phyloP scores from a whole-genome alignment of 495 filamentous ascomycete genomes.

The Penicillium psychrofluorescens region DNA sequence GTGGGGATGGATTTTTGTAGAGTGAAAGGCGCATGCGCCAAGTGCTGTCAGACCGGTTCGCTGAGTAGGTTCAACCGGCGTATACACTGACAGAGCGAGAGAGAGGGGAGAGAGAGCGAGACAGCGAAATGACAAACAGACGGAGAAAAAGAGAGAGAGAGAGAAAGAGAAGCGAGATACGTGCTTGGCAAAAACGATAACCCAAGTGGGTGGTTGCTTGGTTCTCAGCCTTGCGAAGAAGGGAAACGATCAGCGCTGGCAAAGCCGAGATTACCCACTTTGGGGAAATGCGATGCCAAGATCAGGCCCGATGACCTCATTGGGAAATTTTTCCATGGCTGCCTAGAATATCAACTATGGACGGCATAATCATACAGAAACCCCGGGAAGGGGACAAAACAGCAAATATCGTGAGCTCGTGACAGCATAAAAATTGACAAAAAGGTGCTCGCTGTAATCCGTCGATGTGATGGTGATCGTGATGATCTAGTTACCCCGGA shows the following conservation, averaged over 20 bases:
- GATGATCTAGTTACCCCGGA: slow-evolving; percentile 53
- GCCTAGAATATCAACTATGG: no score
- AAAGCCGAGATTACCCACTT: not conserved
- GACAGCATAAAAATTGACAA: no score
- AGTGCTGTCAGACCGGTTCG: not conserved
- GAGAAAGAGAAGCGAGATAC: not conserved
- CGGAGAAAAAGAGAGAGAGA: not conserved
- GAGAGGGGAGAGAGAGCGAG: not conserved
- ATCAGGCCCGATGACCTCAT: not conserved
- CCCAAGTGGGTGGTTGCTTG: not conserved
- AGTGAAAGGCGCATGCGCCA: not conserved
- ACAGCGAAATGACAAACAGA: not conserved
- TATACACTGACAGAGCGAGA: not conserved
- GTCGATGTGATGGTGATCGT: no score
- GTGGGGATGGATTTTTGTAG: not conserved
- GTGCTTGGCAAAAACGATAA: not conserved
- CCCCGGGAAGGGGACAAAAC: no score
- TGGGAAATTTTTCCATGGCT: no score
- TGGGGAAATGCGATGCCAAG: not conserved
- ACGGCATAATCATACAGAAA: no score
- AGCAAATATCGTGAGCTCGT: no score
- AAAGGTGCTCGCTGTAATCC: no score
- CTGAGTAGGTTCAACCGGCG: not conserved
- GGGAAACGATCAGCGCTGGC: not conserved
- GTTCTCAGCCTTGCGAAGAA: slow-evolving; percentile 6